Evolutionary conservation across 352 stramenopile species (phyloP), one percentile per base, ranked within the genome.

Genomic region (Phytophthora boehmeriae): DNA sequence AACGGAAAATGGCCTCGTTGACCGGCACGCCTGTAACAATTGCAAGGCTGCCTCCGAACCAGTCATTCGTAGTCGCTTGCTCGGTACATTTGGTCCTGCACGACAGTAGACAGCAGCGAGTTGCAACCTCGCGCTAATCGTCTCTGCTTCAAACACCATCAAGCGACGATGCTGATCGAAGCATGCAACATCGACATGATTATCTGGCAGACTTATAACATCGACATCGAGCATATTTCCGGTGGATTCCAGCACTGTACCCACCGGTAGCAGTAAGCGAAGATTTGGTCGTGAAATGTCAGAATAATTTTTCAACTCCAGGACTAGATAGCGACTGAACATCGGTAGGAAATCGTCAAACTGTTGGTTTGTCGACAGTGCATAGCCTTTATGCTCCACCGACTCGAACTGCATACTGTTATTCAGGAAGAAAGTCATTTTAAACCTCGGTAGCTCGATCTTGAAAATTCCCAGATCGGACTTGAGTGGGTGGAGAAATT

Each of bases 391-490:
- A 42, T 83, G 71, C 22, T 83, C 66, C 8, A 59, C 30, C 1
- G 76, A 86, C 8, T 50, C 46, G 0, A 86, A 46, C 4, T 68
- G 36, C 52, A 52, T 53, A 4, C 25, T 28, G 6, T 20, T 20
- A 14, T 77, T 59, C 4, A 80, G 20, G 2, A 23, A 19, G 63
- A 90, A 84, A 0, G 36, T 73, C 27, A 86, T 34, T 0, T 71
- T 68, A 17, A 74, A 88, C 0, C 80, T 62, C 2, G 78, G 78
- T 1, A 88, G 36, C 17, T 77, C 63, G 42, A 88, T 56, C n/a
- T 77, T 72, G 4, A 86, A 17, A 8, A 39, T 14, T 1, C 47
- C 45, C 4, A 27, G 4, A 4, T 48, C 28, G n/a, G 66, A 63
- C 5, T 34, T 54, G 6, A 80, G 49, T 2, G 64, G 48, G 56